Conservation (phyloP, 2,329 filamentous ascomycete species). For the Hypoxylon sp. region DNA sequence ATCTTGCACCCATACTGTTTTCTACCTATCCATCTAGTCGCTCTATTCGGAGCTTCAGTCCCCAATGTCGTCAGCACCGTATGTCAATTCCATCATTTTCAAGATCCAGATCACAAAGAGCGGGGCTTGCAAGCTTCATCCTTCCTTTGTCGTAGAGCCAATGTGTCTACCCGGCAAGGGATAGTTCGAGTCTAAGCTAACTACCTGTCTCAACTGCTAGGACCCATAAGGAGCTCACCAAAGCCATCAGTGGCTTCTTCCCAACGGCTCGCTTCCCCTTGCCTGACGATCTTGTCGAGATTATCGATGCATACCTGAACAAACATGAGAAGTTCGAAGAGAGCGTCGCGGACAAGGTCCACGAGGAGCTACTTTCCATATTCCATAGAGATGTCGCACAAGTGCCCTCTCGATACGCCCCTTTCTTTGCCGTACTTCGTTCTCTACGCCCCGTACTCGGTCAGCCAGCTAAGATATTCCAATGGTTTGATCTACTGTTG, state of each 20-base stretch:
- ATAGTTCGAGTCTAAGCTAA: slow-evolving; percentile 32
- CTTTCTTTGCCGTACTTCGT: slow-evolving; percentile 77
- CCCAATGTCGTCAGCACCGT: slow-evolving; percentile 49
- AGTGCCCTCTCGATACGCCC: slow-evolving; percentile 66
- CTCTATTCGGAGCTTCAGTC: slow-evolving; percentile 36
- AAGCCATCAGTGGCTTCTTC: slow-evolving; percentile 65
- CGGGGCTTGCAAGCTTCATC: not conserved
- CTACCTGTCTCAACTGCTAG: slow-evolving; percentile 49
- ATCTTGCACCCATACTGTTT: slow-evolving; percentile 8
- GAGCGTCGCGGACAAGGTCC: slow-evolving; percentile 73
- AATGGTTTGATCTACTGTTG: slow-evolving; percentile 78
- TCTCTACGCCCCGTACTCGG: slow-evolving; percentile 73
- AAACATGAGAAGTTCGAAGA: slow-evolving; percentile 77
- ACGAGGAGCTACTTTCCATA: slow-evolving; percentile 76
- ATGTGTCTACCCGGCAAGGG: slow-evolving; percentile 11
- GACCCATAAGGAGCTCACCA: slow-evolving; percentile 71
- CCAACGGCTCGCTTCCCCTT: slow-evolving; percentile 68
- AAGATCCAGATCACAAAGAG: slow-evolving; percentile 1
- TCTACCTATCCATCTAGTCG: slow-evolving; percentile 22
- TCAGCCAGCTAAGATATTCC: slow-evolving; percentile 70
- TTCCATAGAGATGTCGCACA: slow-evolving; percentile 73
- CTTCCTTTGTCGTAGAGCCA: slow-evolving; percentile 16
- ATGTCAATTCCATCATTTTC: slow-evolving; percentile 33
- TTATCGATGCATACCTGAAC: slow-evolving; percentile 75
- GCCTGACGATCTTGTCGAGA: slow-evolving; percentile 71